Percentiles rank a stretch among this genome's conserved stretches.
phyloP scores from a whole-genome alignment of 108 stramenopile genomes.

The Cyclotella sp. region DNA sequence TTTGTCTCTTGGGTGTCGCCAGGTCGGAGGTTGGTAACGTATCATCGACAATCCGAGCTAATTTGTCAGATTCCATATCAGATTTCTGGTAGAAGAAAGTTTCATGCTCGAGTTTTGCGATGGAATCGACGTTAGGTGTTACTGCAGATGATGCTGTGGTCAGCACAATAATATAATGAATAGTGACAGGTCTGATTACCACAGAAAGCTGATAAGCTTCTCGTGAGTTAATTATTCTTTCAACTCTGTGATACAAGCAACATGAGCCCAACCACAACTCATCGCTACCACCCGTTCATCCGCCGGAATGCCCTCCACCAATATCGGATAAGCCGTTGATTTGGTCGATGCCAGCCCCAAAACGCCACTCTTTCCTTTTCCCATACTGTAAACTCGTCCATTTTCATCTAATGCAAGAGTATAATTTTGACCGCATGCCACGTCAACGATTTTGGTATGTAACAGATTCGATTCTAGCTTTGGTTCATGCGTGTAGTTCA shows the following conservation, averaged over 20 bases:
- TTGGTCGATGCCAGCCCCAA: slow-evolving; percentile 66
- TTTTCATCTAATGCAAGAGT: slow-evolving; percentile 75
- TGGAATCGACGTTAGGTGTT: background rate
- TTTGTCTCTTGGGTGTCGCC: background rate
- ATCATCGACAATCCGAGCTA: background rate
- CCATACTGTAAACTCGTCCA: slow-evolving; percentile 67
- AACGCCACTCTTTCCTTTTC: slow-evolving; percentile 82
- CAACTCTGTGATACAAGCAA: slow-evolving; percentile 57
- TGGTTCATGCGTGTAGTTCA: slow-evolving; percentile 76
- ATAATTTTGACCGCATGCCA: slow-evolving; percentile 82
- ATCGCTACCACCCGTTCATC: slow-evolving; percentile 55
- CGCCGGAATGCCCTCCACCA: slow-evolving; percentile 61
- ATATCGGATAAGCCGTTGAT: slow-evolving; percentile 60
- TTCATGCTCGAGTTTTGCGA: background rate
- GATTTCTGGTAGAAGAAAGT: slow-evolving; percentile 10
- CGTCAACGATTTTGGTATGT: slow-evolving; percentile 73
- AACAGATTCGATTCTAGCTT: slow-evolving; percentile 65
- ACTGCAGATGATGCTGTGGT: background rate
- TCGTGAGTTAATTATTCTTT: slow-evolving; percentile 5
- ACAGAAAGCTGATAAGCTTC: too few species aligned
- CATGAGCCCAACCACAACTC: slow-evolving; percentile 78
- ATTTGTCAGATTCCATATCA: slow-evolving; percentile 16
- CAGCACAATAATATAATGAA: background rate
- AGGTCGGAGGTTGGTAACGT: slow-evolving; percentile 6
- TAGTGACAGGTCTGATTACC: background rate